phyloP scores from a whole-genome alignment of 1,284 basidiomycete genomes.

The Tremellales sp. region DNA sequence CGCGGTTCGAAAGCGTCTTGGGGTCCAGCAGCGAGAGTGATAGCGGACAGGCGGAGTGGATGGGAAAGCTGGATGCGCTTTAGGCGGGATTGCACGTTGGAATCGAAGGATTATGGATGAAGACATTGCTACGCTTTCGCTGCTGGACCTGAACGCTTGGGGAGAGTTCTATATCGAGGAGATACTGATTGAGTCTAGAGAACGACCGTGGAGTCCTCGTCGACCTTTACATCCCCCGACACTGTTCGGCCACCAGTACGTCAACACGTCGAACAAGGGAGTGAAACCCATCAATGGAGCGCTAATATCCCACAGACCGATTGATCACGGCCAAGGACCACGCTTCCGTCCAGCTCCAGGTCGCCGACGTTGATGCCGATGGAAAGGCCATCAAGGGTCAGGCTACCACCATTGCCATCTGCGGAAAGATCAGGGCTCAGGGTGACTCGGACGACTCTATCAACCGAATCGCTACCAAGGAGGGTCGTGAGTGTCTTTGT shows the following conservation, averaged over 20 bases:
- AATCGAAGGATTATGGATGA: not conserved
- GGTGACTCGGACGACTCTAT: slow-evolving; percentile 96
- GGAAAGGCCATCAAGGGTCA: slow-evolving; percentile 78
- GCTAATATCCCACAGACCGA: slow-evolving; percentile 20
- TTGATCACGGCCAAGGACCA: slow-evolving; percentile 84
- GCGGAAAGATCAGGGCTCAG: slow-evolving; percentile 86
- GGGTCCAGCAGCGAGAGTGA: not conserved
- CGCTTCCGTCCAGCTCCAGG: slow-evolving; percentile 93
- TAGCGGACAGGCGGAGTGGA: not conserved
- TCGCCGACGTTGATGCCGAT: slow-evolving; percentile 90
- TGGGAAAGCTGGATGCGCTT: not conserved
- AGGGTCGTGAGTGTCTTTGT: slow-evolving; percentile 69
- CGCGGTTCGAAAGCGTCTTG: not conserved
- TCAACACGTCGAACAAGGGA: slow-evolving; percentile 18
- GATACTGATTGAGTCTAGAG: slow-evolving; percentile 12
- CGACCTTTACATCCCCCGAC: slow-evolving; percentile 99
- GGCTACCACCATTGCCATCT: slow-evolving; percentile 88
- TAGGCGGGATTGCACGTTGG: not conserved
- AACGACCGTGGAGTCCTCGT: slow-evolving; percentile 85
- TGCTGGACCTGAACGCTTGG: not conserved
- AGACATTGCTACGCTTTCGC: no score
- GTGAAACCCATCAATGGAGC: not conserved
- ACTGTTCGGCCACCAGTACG: slow-evolving; percentile 93
- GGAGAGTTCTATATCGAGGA: not conserved
- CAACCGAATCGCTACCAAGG: slow-evolving; percentile 93